phyloP scores from a whole-genome alignment of 306 rosid genomes.

The Rosa chinensis region DNA sequence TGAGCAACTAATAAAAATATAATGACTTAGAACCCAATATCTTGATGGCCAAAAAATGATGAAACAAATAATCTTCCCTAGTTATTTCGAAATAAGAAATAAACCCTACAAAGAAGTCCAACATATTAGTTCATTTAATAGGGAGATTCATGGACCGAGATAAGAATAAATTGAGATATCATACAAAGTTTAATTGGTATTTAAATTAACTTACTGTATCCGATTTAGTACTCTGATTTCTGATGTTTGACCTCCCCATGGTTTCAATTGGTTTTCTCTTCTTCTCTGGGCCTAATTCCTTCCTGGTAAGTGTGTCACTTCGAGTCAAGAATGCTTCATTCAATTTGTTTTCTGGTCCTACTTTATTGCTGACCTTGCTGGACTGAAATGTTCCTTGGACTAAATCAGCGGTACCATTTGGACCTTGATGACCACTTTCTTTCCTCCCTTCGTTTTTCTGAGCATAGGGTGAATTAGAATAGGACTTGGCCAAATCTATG shows the following conservation, averaged over 20 bases:
- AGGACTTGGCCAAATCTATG: constrained; percentile 56
- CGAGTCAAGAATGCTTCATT: constrained; percentile 31
- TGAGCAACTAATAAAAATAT: background rate
- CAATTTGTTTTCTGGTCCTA: constrained; percentile 27
- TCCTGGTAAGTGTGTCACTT: constrained; percentile 19
- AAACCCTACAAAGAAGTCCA: background rate
- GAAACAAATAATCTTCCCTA: background rate
- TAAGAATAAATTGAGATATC: background rate
- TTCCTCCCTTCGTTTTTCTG: constrained; percentile 4
- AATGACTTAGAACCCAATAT: background rate
- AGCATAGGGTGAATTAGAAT: constrained; percentile 31
- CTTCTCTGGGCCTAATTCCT: constrained; percentile 25
- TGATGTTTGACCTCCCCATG: constrained; percentile 2
- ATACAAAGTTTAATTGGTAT: background rate
- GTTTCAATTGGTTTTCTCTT: constrained; percentile 16
- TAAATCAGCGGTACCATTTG: background rate
- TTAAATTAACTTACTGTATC: constrained; percentile 36
- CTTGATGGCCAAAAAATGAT: background rate
- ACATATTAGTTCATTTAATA: background rate
- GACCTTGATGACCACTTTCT: constrained; percentile 4
- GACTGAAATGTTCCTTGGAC: constrained; percentile 11
- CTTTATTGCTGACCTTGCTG: constrained; percentile 10
- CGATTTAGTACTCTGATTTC: constrained; percentile 25
- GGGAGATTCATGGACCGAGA: background rate
- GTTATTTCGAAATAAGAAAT: background rate